Evolutionary conservation across 2,329 filamentous ascomycete species (phyloP).

Genomic region (Trichoderma aggressivum): DNA sequence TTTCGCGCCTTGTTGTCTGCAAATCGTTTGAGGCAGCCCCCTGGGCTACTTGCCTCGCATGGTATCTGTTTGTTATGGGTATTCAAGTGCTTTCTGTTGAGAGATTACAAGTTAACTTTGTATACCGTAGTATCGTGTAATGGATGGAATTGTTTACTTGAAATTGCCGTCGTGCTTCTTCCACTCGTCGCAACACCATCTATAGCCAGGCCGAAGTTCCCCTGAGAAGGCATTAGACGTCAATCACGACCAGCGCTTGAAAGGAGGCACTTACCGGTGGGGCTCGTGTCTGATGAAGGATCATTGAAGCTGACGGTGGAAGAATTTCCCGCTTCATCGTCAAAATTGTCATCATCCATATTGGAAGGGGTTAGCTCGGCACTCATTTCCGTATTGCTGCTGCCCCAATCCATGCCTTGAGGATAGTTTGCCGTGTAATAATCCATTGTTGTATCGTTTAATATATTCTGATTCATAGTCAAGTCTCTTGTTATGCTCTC

Average conservation of each 20-base stretch:
- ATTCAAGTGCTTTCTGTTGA: background rate
- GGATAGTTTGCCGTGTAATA: background rate
- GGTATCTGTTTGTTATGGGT: background rate
- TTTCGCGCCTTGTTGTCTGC: background rate
- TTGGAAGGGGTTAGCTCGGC: no score
- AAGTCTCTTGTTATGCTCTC: no score
- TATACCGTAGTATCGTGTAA: no score
- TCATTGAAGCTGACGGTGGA: background rate
- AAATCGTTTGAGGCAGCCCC: background rate
- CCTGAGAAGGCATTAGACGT: background rate
- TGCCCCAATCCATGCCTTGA: background rate
- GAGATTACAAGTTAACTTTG: background rate
- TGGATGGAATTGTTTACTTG: background rate
- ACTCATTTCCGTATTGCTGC: background rate
- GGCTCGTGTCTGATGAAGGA: background rate
- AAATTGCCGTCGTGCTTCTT: background rate
- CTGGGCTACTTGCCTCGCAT: background rate
- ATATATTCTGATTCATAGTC: no score
- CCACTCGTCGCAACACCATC: background rate
- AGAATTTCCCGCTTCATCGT: background rate
- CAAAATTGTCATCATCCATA: background rate
- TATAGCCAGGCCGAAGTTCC: rapidly evolving
- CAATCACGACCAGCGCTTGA: no score
- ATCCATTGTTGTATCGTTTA: background rate
- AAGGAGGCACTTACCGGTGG: background rate